Evolutionary conservation across 2,329 filamentous ascomycete genomes (phyloP).

Genomic region (Coniella vitis): DNA sequence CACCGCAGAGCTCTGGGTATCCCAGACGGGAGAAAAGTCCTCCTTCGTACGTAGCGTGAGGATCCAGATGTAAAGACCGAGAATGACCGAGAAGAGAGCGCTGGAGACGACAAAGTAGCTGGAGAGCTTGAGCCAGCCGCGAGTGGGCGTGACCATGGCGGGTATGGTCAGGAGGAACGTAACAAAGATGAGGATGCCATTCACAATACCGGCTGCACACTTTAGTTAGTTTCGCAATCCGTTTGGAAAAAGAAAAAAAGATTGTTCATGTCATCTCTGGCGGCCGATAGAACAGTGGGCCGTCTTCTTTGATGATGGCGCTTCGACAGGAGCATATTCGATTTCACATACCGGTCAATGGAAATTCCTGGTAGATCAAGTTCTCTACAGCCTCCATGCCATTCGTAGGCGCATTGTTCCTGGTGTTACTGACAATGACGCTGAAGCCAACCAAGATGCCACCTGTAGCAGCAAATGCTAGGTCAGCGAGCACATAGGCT

Average conservation of each 20-base stretch:
- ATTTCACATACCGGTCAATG: conserved; percentile 36
- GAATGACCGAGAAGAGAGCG: conserved; percentile 55
- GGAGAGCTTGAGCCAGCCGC: conserved; percentile 64
- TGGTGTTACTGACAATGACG: conserved; percentile 42
- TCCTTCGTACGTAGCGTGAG: conserved; percentile 62
- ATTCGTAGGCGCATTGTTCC: conserved; percentile 34
- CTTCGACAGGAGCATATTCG: too few relatives aligned
- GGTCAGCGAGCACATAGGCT: conserved; percentile 40
- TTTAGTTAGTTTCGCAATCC: too few relatives aligned
- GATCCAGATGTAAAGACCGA: conserved; percentile 66
- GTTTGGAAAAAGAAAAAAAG: too few relatives aligned
- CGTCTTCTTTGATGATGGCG: too few relatives aligned
- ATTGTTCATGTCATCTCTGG: too few relatives aligned
- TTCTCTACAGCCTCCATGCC: conserved; percentile 44
- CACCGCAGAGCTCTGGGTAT: conserved; percentile 43
- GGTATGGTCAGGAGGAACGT: conserved; percentile 65
- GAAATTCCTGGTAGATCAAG: conserved; percentile 47
- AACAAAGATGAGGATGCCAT: conserved; percentile 64
- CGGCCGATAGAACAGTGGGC: too few relatives aligned
- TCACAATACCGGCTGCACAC: conserved; percentile 58
- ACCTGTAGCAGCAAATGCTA: conserved; percentile 47
- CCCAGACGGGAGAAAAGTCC: conserved; percentile 56
- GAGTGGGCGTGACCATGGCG: conserved; percentile 59
- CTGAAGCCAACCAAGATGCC: conserved; percentile 49
- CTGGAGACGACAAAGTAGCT: conserved; percentile 58